Conservation (phyloP, 75 land plant species). For the Pinus taeda region DNA sequence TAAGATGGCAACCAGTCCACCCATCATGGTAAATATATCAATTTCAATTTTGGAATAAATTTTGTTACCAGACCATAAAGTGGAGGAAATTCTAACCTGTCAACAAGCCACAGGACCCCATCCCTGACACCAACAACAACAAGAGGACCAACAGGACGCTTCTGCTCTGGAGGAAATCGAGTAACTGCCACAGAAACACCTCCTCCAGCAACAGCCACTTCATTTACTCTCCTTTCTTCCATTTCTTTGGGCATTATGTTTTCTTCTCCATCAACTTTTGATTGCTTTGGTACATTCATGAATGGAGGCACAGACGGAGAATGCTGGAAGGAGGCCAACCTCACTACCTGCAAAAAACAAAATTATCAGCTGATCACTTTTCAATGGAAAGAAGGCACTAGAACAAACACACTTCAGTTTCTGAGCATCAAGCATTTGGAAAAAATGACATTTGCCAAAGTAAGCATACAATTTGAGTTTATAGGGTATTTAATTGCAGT, state of each 20-base stretch:
- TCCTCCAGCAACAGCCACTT: conserved; percentile 96
- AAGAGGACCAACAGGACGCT: conserved; percentile 95
- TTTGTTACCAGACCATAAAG: neutral
- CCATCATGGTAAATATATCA: neutral
- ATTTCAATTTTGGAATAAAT: neutral
- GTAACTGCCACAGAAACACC: conserved; percentile 97
- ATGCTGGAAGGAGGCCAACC: conserved; percentile 95
- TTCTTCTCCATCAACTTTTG: conserved; percentile 77
- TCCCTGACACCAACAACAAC: conserved; percentile 95
- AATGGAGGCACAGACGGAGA: conserved; percentile 94
- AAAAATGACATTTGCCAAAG: neutral
- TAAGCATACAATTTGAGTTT: neutral
- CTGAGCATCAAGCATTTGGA: neutral
- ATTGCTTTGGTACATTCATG: conserved; percentile 66
- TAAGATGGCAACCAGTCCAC: neutral
- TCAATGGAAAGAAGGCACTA: neutral
- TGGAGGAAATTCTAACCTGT: conserved; percentile 48
- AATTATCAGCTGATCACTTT: neutral
- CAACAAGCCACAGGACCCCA: conserved; percentile 97
- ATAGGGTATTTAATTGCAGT: neutral
- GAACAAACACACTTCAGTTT: neutral
- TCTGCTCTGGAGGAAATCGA: conserved; percentile 93
- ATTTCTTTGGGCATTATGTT: conserved; percentile 44
- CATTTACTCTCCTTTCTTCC: conserved; percentile 74
- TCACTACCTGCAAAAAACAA: conserved; percentile 66